phyloP scores from a whole-genome alignment of 176 grass and related monocot species.

The Poa pratensis region DNA sequence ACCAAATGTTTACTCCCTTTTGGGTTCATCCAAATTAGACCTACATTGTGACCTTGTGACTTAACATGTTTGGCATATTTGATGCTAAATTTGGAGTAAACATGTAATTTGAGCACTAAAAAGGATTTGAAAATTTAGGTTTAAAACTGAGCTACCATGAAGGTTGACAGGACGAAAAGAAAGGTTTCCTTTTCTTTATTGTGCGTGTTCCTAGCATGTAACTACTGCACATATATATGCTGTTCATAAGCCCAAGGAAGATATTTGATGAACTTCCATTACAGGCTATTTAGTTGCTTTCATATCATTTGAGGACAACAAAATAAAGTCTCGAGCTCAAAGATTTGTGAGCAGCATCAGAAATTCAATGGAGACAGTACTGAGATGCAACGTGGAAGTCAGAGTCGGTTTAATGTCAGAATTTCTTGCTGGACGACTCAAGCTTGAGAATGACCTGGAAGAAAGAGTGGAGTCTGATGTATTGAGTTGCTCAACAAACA shows the following conservation, averaged over 20 bases:
- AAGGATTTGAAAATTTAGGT: slow-evolving; percentile 12
- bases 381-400: slow-evolving; percentile 79
- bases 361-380: slow-evolving; percentile 85
- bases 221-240: slow-evolving; percentile 11
- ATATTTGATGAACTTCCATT: slow-evolving; percentile 31
- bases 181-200: slow-evolving; percentile 13
- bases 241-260: not conserved
- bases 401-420: slow-evolving; percentile 61
- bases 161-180: not conserved
- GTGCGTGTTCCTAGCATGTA: not conserved
- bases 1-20: not conserved
- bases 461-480: slow-evolving; percentile 53
- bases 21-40: slow-evolving; percentile 1
- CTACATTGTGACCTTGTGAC: not conserved
- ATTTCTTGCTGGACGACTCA: slow-evolving; percentile 43
- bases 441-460: slow-evolving; percentile 21
- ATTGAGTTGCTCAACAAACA: slow-evolving; percentile 57
- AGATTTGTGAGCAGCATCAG: slow-evolving; percentile 95
- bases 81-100: slow-evolving; percentile 37
- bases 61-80: slow-evolving; percentile 24
- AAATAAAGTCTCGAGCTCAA: slow-evolving; percentile 79
- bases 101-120: slow-evolving; percentile 30
- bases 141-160: not conserved
- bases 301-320: slow-evolving; percentile 75
- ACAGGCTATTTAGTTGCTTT: slow-evolving; percentile 71